A percentile compares a stretch with the other conserved stretches of the same genome.
phyloP scores from a whole-genome alignment of 2,329 filamentous ascomycete species.

The Apiospora hydei region DNA sequence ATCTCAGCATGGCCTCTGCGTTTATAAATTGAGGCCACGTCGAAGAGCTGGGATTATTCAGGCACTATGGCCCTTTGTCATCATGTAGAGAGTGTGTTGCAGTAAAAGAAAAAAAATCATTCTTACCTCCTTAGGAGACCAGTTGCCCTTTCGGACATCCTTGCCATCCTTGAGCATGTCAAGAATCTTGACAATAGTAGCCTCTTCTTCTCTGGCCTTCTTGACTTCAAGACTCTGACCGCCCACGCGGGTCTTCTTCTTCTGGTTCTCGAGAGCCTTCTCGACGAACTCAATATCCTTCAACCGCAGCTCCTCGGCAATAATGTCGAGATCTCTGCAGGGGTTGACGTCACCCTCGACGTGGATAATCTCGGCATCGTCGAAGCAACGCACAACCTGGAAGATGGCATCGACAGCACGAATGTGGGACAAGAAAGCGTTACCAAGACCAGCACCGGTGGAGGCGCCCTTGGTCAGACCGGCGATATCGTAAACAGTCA shows the following conservation, averaged over 20 bases:
- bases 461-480: conserved; percentile 95
- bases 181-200: conserved; percentile 89
- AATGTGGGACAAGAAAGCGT: conserved; percentile 98
- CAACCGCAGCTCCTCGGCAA: conserved; percentile 92
- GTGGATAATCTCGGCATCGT: conserved; percentile 99
- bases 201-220: conserved; percentile 94
- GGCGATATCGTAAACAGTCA: conserved; percentile 98
- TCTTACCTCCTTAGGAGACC: conserved; percentile 94
- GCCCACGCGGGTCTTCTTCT: conserved; percentile 94
- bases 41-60: conserved; percentile 99
- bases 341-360: conserved; percentile 99
- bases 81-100: conserved; percentile 64
- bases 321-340: conserved; percentile 91
- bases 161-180: conserved; percentile 86
- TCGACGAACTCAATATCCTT: conserved; percentile 99
- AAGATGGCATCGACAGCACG: conserved; percentile 98
- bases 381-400: conserved; percentile 95
- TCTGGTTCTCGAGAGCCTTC: conserved; percentile 89
- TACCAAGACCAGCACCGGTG: conserved; percentile 95
- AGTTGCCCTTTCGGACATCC: conserved; percentile 89
- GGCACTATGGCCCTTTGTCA: conserved; percentile 97
- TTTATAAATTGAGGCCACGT: conserved; percentile 76
- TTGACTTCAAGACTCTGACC: conserved; percentile 97
- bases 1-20: conserved; percentile 89
- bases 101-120: conserved; percentile 33